Percentiles rank a stretch among this genome's conserved stretches.
These are phyloP conservation scores for Rhodotorula kratochvilovae DNA, from an alignment of 768 basidiomycete species.

Conservation along the genomic window DNA sequence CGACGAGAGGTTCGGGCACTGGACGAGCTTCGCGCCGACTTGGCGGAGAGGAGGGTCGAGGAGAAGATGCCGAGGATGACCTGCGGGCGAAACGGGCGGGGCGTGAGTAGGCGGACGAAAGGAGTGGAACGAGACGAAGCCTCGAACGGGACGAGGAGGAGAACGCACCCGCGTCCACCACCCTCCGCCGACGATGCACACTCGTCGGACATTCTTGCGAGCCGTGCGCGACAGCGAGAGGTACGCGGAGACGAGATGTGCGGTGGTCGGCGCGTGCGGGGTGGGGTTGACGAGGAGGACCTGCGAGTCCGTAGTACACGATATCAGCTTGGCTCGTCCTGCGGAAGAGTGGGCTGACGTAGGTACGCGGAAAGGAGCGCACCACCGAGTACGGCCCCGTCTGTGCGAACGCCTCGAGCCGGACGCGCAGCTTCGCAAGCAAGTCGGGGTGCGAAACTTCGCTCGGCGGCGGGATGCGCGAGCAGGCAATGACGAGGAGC, in stretches of 20 bases:
- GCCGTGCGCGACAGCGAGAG: constrained; percentile 4
- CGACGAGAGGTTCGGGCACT: not conserved
- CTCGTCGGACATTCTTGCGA: constrained; percentile 16
- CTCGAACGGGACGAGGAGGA: not conserved
- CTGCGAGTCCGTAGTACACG: too few relatives aligned
- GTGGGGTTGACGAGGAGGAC: constrained; percentile 24
- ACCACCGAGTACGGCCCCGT: constrained; percentile 20
- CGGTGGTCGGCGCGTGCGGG: constrained; percentile 7
- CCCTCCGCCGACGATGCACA: constrained; percentile 27
- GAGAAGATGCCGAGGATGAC: constrained; percentile 25
- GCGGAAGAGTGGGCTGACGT: too few relatives aligned
- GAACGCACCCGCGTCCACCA: constrained; percentile 27
- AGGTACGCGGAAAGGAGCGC: not conserved
- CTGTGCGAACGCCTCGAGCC: constrained; percentile 9
- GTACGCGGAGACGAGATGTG: constrained; percentile 12
- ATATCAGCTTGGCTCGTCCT: not conserved
- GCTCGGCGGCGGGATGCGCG: not conserved
- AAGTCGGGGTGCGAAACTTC: not conserved
- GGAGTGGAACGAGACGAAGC: not conserved
- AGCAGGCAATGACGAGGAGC: constrained; percentile 16
- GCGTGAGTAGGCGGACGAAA: not conserved
- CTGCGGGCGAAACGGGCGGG: not conserved
- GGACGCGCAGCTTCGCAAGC: not conserved
- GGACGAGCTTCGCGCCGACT: constrained; percentile 11
- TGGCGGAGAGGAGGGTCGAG: constrained; percentile 15